Evolutionary conservation across 352 stramenopile genomes (phyloP).

Genomic region (Pythium sukuiense): DNA sequence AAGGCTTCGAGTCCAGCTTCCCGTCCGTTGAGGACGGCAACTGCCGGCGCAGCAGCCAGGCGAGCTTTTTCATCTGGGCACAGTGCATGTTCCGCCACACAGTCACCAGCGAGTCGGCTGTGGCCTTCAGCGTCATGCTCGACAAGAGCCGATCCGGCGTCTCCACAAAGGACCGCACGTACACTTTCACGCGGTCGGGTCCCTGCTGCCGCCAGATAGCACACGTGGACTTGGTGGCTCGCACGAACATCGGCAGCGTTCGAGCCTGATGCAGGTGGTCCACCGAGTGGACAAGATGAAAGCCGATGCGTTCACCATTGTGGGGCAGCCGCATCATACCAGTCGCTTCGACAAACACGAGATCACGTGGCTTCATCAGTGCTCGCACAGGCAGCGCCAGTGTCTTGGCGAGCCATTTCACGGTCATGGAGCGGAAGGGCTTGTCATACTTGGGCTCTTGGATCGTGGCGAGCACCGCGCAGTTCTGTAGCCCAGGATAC

Average conservation of each 20-base stretch:
- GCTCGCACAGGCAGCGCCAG: conserved; percentile 30
- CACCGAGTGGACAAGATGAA: conserved; percentile 59
- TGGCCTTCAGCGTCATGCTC: conserved; percentile 5
- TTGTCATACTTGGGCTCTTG: conserved; percentile 39
- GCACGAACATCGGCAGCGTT: conserved; percentile 25
- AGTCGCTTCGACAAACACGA: conserved; percentile 59
- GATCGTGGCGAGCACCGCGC: conserved; percentile 48
- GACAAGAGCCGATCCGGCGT: conserved; percentile 15
- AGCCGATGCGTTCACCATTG: conserved; percentile 50
- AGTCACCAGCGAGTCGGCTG: conserved; percentile 22
- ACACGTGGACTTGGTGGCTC: conserved; percentile 37
- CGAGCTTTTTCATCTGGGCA: conserved; percentile 31
- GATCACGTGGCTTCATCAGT: conserved; percentile 49
- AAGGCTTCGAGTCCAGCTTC: neutral
- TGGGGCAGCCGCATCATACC: conserved; percentile 30
- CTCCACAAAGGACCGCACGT: conserved; percentile 20
- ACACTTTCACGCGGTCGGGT: conserved; percentile 20
- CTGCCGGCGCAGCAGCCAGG: conserved; percentile 18
- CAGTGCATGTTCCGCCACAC: conserved; percentile 29
- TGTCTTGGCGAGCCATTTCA: conserved; percentile 29
- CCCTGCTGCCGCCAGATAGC: conserved; percentile 39
- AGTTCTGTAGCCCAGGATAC: conserved; percentile 30
- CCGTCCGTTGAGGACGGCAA: neutral
- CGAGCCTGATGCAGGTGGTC: conserved; percentile 16
- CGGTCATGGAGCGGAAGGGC: conserved; percentile 41